Base-by-base conservation (phyloP, 768 basidiomycete species). In the Stropharia rugosoannulata region DNA sequence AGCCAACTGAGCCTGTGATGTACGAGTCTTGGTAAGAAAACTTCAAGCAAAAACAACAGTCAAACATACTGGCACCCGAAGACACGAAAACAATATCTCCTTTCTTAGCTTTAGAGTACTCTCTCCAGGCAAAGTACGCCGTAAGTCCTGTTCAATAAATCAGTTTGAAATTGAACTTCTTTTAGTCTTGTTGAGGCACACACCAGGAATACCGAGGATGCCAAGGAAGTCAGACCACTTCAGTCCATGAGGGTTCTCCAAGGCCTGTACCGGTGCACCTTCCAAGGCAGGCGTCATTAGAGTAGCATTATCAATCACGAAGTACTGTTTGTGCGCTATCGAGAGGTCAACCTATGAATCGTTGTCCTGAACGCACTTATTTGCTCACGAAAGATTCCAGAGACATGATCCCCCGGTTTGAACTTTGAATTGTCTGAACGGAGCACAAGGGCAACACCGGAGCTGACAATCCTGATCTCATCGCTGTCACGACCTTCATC, bases 161-260 rank as follows among this genome's bases (percentile, higher is more conserved):
- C 22, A 44, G 2, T n/a, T n/a, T n/a, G n/a, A n/a, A 55, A 15
- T 4, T 4, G 25, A 15, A 29, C 4, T 9, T 16, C 5, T n/a
- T 10, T 32, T 1, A 11, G 6, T 1, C 32, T 15, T 18, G 2
- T 40, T 39, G 18, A 40, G 13, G 2, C 1, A 68, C 75, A 53
- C 66, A 79, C 78, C 74, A 68, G 81, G 75, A 79, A 83, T 83
- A 8, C 84, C 84, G 2, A 75, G 70, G 1, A 78, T 75, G 11
- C 84, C 82, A 16, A 82, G 61, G 61, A 76, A 81, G 0, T 68
- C 68, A 0, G 73, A 70, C 80, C 78, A 83, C 0, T 81, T 80
- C 5, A 84, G 63, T 3, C 73, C 69, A 36, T 75, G 60, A 50
- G 74, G 67, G 58, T 81, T 80, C 42, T 77, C 57, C 45, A 81